phyloP scores from a whole-genome alignment of 2,329 filamentous ascomycete species.

The Orbilia oligospora region DNA sequence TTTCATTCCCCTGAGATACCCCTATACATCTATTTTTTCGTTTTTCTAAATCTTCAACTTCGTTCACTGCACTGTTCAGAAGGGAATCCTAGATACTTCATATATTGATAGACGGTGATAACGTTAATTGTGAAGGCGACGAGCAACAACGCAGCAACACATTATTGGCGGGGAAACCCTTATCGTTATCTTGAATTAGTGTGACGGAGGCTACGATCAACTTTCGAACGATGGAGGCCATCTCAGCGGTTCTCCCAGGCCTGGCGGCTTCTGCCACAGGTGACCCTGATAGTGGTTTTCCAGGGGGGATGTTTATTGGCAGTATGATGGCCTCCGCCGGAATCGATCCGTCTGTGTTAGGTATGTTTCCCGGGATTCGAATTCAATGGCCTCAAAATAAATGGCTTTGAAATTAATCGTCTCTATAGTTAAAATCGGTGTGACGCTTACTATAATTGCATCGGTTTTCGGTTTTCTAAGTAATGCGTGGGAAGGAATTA shows the following conservation, averaged over 20 bases:
- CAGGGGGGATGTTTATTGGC: conserved; percentile 49
- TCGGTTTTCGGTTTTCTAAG: conserved; percentile 54
- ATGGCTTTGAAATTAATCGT: neutral
- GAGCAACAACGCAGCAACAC: conserved; percentile 6
- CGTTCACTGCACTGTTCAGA: neutral
- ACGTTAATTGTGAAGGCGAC: neutral
- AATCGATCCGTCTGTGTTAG: conserved; percentile 46
- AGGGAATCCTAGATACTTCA: neutral
- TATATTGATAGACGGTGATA: neutral
- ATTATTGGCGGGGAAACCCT: conserved; percentile 6
- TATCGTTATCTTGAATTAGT: neutral
- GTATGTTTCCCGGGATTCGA: conserved; percentile 15
- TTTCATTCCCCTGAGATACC: conserved; percentile 7
- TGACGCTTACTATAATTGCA: conserved; percentile 52
- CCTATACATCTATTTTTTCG: neutral
- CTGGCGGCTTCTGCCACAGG: conserved; percentile 52
- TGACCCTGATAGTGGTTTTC: conserved; percentile 27
- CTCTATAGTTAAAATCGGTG: conserved; percentile 51
- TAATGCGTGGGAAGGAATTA: conserved; percentile 60
- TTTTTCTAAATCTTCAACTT: neutral
- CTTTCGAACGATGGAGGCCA: conserved; percentile 39
- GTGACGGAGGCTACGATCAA: neutral
- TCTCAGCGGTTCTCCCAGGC: conserved; percentile 48
- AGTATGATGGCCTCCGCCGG: conserved; percentile 44
- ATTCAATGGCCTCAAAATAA: neutral